These are phyloP conservation scores for Plasmodium relictum DNA, from an alignment of 169 alveolate genomes.

Conservation along the genomic window DNA sequence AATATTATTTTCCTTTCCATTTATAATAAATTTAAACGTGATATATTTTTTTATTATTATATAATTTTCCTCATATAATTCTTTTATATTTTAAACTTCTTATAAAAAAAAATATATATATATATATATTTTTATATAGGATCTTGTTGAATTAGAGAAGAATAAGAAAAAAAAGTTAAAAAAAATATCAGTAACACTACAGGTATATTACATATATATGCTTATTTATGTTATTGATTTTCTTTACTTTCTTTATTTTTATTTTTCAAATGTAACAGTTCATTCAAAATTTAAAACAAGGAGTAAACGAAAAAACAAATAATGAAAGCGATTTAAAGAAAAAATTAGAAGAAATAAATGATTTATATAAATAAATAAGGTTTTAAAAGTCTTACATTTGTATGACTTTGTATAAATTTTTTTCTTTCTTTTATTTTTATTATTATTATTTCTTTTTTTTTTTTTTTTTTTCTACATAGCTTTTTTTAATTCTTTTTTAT, in stretches of 20 bases:
- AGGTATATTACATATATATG: slow-evolving; percentile 16
- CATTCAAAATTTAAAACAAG: slow-evolving; percentile 69
- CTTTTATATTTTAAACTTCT: neutral
- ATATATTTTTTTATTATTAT: too few species aligned
- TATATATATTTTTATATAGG: slow-evolving; percentile 7
- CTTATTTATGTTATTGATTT: slow-evolving; percentile 2
- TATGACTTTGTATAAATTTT: neutral
- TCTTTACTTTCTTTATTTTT: too few species aligned
- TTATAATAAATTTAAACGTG: too few species aligned
- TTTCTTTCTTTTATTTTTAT: neutral
- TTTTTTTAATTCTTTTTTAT: slow-evolving; percentile 50
- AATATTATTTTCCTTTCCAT: too few species aligned
- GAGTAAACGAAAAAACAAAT: slow-evolving; percentile 38
- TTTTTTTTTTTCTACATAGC: neutral
- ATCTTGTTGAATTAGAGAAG: slow-evolving; percentile 44
- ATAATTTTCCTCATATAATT: too few species aligned
- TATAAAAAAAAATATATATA: neutral
- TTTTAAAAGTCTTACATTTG: neutral
- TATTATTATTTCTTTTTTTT: neutral
- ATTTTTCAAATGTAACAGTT: slow-evolving; percentile 15
- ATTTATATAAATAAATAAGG: slow-evolving; percentile 31
- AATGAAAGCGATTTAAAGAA: slow-evolving; percentile 49
- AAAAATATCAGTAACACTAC: slow-evolving; percentile 64
- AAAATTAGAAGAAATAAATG: slow-evolving; percentile 55
- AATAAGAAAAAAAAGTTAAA: slow-evolving; percentile 49